Base-by-base conservation (phyloP, 345 rosid genomes). In the Laguncularia racemosa region DNA sequence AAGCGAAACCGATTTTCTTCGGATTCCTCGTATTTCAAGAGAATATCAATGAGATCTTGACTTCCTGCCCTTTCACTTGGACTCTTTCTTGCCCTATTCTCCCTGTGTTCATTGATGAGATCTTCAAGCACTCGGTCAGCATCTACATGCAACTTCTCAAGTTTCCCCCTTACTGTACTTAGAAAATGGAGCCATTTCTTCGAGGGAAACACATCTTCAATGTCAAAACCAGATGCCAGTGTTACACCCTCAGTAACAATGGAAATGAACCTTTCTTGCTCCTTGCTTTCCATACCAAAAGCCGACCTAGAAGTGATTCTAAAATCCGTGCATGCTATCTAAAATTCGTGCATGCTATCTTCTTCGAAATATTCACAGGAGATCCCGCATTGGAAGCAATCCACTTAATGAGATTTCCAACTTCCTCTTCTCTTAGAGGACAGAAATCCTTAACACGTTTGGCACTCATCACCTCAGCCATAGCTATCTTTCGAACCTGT, bases 31-130 rank as follows among this genome's bases (percentile, higher is more conserved):
- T 70, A 44, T 11, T 54, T 61, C 44, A 78, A 49, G 21, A 81
- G 80, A 50, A 70, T 70, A 68, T 73, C 71, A 2, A 81, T 38
- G 16, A 81, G 58, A 69, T 71, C 68, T 10, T 62, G 50, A 2
- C 13, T 47, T 20, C 9, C 19, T 12, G 47, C 55, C 11, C 20
- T 44, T 3, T 18, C 46, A 13, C 16, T 16, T 33, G 9, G 40
- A 0, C 19, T 28, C n/a, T 0, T 62, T 6, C 14, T 48, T 4
- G 15, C 16, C 20, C 56, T 53, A 13, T 20, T 44, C 14, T 46
- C 61, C 52, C 28, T 65, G 8, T 74, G 77, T 19, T 76, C 81
- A 2, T 33, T 16, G 14, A 78, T 43, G 12, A 78, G 67, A 14
- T 44, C 45, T 9, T 64, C 70, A 23, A 76, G 62, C 0, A 81